phyloP scores from a whole-genome alignment of 495 filamentous ascomycete genomes.

The Lepraria neglecta region DNA sequence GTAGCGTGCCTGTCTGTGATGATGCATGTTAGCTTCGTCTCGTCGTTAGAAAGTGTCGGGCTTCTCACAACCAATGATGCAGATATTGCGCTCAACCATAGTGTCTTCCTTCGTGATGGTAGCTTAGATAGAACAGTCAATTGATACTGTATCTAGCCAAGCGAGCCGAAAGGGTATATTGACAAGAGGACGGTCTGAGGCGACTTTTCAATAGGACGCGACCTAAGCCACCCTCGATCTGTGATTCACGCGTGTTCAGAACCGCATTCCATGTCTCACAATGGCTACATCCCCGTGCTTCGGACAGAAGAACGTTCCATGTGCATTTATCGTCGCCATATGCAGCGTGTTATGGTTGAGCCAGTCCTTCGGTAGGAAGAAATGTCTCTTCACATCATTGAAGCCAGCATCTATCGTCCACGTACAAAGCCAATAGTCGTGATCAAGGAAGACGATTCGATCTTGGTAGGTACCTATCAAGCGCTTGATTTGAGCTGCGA shows the following conservation, averaged over 20 bases:
- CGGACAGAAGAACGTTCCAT: slow-evolving; percentile 13
- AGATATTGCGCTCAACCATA: no score
- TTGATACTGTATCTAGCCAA: no score
- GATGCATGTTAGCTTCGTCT: no score
- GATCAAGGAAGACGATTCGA: slow-evolving; percentile 15
- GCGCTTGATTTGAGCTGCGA: background rate
- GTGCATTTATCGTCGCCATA: slow-evolving; percentile 2
- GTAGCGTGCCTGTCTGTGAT: no score
- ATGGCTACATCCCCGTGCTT: slow-evolving; percentile 20
- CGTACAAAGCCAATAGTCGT: slow-evolving; percentile 19
- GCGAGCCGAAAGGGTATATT: no score
- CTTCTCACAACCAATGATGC: no score
- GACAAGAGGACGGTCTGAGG: background rate
- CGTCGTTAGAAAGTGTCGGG: no score
- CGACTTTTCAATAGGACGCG: background rate
- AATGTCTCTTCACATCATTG: slow-evolving; percentile 12
- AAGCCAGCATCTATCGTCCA: slow-evolving; percentile 1
- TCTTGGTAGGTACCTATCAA: background rate
- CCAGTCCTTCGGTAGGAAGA: slow-evolving; percentile 19
- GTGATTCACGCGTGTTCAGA: background rate
- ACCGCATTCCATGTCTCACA: slow-evolving; percentile 5
- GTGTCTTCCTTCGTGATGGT: no score
- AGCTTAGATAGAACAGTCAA: no score
- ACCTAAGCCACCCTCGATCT: no score
- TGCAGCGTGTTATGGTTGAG: slow-evolving; percentile 1